These are phyloP conservation scores for Podaxis carcinomalis DNA, from an alignment of 768 basidiomycete genomes.

Conservation along the genomic window DNA sequence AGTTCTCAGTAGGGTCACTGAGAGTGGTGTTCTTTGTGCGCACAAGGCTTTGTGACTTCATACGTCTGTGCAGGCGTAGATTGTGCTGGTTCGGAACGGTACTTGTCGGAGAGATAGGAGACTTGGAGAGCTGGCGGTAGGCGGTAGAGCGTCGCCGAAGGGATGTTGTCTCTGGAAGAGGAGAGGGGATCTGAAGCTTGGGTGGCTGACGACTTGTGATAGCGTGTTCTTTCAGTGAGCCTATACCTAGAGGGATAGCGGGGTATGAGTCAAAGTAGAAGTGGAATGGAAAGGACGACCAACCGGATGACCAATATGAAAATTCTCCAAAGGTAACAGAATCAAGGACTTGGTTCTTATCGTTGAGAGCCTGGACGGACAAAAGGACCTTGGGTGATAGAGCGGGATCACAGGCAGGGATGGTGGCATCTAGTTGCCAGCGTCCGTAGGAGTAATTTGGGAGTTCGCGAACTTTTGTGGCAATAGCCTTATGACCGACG, in stretches of 20 bases:
- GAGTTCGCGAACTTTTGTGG: constrained; percentile 59
- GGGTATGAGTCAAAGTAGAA: background rate
- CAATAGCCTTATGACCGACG: constrained; percentile 63
- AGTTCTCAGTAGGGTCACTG: constrained; percentile 33
- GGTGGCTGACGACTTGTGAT: constrained; percentile 21
- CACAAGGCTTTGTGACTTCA: constrained; percentile 37
- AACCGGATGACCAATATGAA: constrained; percentile 52
- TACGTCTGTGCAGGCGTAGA: constrained; percentile 36
- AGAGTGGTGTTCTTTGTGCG: constrained; percentile 34
- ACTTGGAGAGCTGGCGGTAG: constrained; percentile 26
- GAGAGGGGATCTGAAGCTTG: constrained; percentile 27
- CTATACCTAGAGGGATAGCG: constrained; percentile 9
- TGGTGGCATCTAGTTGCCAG: constrained; percentile 64
- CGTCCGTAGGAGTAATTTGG: constrained; percentile 41
- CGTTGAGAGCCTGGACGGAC: constrained; percentile 60
- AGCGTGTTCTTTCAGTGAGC: constrained; percentile 15
- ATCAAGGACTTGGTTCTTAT: constrained; percentile 52
- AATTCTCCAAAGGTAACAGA: constrained; percentile 70
- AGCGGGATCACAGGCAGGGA: constrained; percentile 48
- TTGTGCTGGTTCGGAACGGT: constrained; percentile 32
- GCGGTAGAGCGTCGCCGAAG: constrained; percentile 35
- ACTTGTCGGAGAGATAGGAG: constrained; percentile 35
- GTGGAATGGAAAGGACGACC: constrained; percentile 12
- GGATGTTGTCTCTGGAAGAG: constrained; percentile 20
- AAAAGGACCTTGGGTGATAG: constrained; percentile 46